A percentile compares a stretch with the other conserved stretches of the same genome.
phyloP scores from a whole-genome alignment of 176 grass and related monocot genomes.

The Zizania latifolia region DNA sequence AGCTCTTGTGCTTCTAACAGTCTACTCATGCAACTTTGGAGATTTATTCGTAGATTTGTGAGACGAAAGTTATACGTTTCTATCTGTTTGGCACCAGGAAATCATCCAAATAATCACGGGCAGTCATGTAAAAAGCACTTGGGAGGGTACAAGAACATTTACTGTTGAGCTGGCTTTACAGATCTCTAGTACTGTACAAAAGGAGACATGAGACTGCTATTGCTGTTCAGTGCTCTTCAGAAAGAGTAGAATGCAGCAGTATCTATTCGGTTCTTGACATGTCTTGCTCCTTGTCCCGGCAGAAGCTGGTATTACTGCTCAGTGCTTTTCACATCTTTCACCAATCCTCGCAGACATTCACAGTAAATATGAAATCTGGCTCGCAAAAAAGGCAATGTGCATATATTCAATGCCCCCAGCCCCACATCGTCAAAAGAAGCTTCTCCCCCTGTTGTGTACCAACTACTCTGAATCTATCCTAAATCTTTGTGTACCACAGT shows the following conservation, averaged over 20 bases:
- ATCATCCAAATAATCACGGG: not conserved
- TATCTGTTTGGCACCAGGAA: not conserved
- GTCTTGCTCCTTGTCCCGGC: not conserved
- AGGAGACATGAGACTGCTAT: not conserved
- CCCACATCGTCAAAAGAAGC: constrained; percentile 14
- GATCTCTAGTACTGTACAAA: constrained; percentile 25
- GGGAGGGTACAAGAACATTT: not conserved
- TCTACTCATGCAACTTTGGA: not conserved
- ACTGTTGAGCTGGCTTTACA: constrained; percentile 23
- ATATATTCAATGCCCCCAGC: constrained; percentile 13
- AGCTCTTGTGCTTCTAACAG: not conserved
- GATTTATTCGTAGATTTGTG: not conserved
- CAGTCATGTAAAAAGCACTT: not conserved
- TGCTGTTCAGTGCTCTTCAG: not conserved
- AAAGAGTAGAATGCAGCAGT: not conserved
- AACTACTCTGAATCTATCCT: constrained; percentile 56
- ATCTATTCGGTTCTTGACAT: not conserved
- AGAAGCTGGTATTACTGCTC: not conserved
- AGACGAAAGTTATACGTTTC: not conserved
- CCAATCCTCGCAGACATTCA: constrained; percentile 21
- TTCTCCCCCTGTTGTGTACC: too few species aligned
- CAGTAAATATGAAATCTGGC: constrained; percentile 6
- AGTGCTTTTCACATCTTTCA: not conserved
- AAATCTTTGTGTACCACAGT: constrained; percentile 42
- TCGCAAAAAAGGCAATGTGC: constrained; percentile 7